phyloP scores from a whole-genome alignment of 2,329 filamentous ascomycete species.

The Aureobasidium mangrovei region DNA sequence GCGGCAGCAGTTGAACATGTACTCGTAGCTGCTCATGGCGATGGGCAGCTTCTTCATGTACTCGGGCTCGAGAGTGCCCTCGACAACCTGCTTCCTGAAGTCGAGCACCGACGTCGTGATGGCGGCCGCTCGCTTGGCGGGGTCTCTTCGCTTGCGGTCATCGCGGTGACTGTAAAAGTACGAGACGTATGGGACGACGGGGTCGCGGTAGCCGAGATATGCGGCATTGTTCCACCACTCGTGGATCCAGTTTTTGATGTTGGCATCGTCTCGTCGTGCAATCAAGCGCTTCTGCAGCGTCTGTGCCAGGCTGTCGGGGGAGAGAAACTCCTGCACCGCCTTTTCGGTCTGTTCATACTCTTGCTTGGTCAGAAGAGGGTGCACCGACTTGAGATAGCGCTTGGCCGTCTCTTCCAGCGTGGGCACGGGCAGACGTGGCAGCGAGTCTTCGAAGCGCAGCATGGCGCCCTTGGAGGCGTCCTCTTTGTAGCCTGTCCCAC shows the following conservation, averaged over 20 bases:
- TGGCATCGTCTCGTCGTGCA: conserved; percentile 68
- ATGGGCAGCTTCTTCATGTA: conserved; percentile 98
- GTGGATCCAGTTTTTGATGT: conserved; percentile 84
- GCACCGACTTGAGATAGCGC: conserved; percentile 71
- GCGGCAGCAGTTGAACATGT: conserved; percentile 95
- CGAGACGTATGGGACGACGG: conserved; percentile 93
- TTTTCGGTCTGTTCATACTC: conserved; percentile 68
- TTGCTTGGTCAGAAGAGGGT: conserved; percentile 58
- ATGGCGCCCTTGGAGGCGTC: conserved; percentile 70
- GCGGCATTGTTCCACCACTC: conserved; percentile 98
- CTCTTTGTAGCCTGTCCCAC: conserved; percentile 60
- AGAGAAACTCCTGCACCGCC: conserved; percentile 80
- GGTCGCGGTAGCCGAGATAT: conserved; percentile 88
- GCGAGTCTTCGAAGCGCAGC: conserved; percentile 79
- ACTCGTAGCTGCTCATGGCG: conserved; percentile 97
- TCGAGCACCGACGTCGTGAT: conserved; percentile 77
- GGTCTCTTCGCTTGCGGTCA: conserved; percentile 77
- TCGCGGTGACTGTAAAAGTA: conserved; percentile 99
- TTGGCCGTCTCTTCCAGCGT: conserved; percentile 73
- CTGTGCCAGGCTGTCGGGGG: conserved; percentile 73
- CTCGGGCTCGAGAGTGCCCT: conserved; percentile 78
- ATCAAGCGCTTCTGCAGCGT: conserved; percentile 81
- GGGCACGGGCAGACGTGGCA: conserved; percentile 69
- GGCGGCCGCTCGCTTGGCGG: conserved; percentile 85
- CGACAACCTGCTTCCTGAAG: conserved; percentile 90